Evolutionary conservation across 257 asterid species (phyloP).

Genomic region (Verbascum thapsus): DNA sequence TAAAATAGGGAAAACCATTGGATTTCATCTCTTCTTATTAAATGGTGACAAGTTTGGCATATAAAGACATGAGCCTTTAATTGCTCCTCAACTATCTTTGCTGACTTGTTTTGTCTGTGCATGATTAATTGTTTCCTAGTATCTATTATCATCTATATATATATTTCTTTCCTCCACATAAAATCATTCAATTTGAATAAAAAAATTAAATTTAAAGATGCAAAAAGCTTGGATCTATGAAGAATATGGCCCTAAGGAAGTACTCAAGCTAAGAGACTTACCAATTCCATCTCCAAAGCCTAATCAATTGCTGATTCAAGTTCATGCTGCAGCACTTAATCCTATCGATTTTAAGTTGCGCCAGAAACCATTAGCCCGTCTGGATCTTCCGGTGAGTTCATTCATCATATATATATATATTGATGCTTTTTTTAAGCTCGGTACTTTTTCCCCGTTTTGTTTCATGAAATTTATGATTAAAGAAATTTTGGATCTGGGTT

Average conservation of each 20-base stretch:
- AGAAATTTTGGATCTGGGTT: too few species aligned
- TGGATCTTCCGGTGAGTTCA: constrained; percentile 50
- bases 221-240: constrained; percentile 68
- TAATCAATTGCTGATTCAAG: constrained; percentile 52
- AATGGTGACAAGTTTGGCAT: too few species aligned
- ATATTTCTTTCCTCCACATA: too few species aligned
- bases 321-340: constrained; percentile 64
- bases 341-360: constrained; percentile 72
- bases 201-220: constrained; percentile 29
- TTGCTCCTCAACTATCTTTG: too few species aligned
- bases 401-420: not conserved
- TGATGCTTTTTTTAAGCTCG: not conserved
- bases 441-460: not conserved
- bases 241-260: constrained; percentile 60
- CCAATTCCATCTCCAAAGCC: constrained; percentile 49
- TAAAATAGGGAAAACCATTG: too few species aligned
- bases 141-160: too few species aligned
- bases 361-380: constrained; percentile 33
- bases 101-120: too few species aligned
- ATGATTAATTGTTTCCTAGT: too few species aligned
- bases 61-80: too few species aligned
- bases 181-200: not conserved
- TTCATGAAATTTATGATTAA: too few species aligned
- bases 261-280: constrained; percentile 47
- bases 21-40: too few species aligned